Conservation (phyloP, 495 filamentous ascomycete genomes). For the Hypomontagnella monticulosa region DNA sequence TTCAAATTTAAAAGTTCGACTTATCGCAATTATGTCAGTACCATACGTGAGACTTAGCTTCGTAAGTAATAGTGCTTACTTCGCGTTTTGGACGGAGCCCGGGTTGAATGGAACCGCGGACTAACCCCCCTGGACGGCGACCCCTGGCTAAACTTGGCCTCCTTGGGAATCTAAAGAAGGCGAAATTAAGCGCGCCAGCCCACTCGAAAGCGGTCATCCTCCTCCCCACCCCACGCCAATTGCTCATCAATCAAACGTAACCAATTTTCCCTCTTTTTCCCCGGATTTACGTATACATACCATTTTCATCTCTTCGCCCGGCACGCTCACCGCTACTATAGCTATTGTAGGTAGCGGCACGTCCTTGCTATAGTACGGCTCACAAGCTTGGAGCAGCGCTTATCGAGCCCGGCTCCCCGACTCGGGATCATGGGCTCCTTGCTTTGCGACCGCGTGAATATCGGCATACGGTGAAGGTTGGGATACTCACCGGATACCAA, state of each 20-base stretch:
- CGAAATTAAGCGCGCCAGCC: slow-evolving; percentile 39
- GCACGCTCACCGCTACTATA: slow-evolving; percentile 7
- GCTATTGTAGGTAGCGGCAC: background rate
- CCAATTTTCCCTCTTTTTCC: slow-evolving; percentile 22
- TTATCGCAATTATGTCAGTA: too few species aligned
- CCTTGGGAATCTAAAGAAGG: slow-evolving; percentile 23
- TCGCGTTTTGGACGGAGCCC: too few species aligned
- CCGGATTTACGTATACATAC: slow-evolving; percentile 5
- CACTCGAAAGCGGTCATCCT: slow-evolving; percentile 16
- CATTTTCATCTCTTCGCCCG: slow-evolving; percentile 5
- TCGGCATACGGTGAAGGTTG: slow-evolving; percentile 38
- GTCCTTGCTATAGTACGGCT: slow-evolving; percentile 21
- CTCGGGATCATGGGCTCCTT: slow-evolving; percentile 43
- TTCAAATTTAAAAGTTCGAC: too few species aligned
- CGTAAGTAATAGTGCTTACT: too few species aligned
- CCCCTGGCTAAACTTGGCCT: slow-evolving; percentile 10
- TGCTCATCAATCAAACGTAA: slow-evolving; percentile 29
- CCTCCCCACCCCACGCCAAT: slow-evolving; percentile 19
- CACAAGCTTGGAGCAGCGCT: slow-evolving; percentile 4
- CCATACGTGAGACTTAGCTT: too few species aligned
- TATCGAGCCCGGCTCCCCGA: slow-evolving; percentile 29
- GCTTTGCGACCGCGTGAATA: slow-evolving; percentile 32
- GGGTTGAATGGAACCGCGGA: too few species aligned
- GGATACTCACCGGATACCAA: slow-evolving; percentile 23
- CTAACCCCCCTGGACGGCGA: too few species aligned